Conservation (phyloP, 192 early-diverging fungal genomes). For the Thoreauomyces humboldtii region DNA sequence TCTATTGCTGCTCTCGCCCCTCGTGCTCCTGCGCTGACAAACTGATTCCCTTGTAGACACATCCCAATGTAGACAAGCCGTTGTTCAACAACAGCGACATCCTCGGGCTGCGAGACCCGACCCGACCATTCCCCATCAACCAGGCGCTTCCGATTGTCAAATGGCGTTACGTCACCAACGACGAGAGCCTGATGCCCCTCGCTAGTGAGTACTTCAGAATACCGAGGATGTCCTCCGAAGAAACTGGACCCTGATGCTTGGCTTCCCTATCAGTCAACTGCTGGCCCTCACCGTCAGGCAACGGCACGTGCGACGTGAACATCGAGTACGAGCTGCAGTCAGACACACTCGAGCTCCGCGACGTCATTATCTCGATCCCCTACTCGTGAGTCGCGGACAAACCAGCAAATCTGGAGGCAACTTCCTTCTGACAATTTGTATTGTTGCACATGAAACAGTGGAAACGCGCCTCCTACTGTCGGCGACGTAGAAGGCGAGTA, state of each 20-base stretch:
- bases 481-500: conserved; percentile 82
- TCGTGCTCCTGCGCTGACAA: neutral
- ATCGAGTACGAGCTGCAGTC: conserved; percentile 93
- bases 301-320: conserved; percentile 88
- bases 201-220: conserved; percentile 54
- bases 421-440: neutral
- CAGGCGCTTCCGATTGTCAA: conserved; percentile 83
- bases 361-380: conserved; percentile 87
- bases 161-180: conserved; percentile 82
- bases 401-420: neutral
- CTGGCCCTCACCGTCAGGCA: conserved; percentile 91
- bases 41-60: conserved; percentile 60
- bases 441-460: too few species aligned
- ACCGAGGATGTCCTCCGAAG: too few species aligned
- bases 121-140: conserved; percentile 80
- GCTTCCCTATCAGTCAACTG: conserved; percentile 72
- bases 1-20: too few species aligned
- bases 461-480: conserved; percentile 67
- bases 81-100: conserved; percentile 69
- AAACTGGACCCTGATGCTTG: neutral
- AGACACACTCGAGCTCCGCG: conserved; percentile 73
- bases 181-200: conserved; percentile 83
- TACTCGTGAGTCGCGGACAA: conserved; percentile 59
- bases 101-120: conserved; percentile 78
- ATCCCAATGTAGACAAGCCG: conserved; percentile 95